Evolutionary conservation across 495 filamentous ascomycete genomes (phyloP).

Genomic region (Hypomontagnella monticulosa): DNA sequence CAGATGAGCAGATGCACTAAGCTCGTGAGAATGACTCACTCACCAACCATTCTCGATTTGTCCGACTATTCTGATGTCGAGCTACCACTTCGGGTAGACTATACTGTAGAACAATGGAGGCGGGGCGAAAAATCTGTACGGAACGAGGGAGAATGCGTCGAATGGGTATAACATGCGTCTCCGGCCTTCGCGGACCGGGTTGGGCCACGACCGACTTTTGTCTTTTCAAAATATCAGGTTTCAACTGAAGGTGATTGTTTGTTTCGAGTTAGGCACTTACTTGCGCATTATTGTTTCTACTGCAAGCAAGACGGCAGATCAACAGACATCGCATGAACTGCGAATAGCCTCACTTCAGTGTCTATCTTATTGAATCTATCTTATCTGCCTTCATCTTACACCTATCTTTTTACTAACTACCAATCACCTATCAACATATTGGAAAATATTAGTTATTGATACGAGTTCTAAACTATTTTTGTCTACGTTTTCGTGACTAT

Average conservation of each 20-base stretch:
- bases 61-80: conserved; percentile 43
- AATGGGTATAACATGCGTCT: conserved; percentile 46
- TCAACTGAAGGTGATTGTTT: conserved; percentile 32
- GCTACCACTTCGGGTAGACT: conserved; percentile 17
- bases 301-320: conserved; percentile 35
- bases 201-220: conserved; percentile 34
- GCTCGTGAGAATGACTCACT: conserved; percentile 45
- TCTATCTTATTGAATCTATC: conserved; percentile 16
- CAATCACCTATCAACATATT: conserved; percentile 22
- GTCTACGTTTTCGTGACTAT: conserved; percentile 21
- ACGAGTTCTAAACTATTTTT: conserved; percentile 10
- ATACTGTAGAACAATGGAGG: conserved; percentile 27
- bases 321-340: conserved; percentile 40
- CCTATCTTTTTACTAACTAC: neutral
- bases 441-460: conserved; percentile 22
- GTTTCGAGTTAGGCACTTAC: conserved; percentile 15
- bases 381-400: conserved; percentile 1
- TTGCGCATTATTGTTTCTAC: conserved; percentile 11
- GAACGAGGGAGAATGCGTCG: conserved; percentile 15
- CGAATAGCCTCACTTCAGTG: conserved; percentile 47
- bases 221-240: conserved; percentile 39
- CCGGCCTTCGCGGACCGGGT: conserved; percentile 40
- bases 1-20: conserved; percentile 42
- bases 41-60: conserved; percentile 44
- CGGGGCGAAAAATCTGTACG: conserved; percentile 23